These are phyloP conservation scores for Pichia kluyveri DNA, from an alignment of 805 yeast genomes.

Conservation along the genomic window DNA sequence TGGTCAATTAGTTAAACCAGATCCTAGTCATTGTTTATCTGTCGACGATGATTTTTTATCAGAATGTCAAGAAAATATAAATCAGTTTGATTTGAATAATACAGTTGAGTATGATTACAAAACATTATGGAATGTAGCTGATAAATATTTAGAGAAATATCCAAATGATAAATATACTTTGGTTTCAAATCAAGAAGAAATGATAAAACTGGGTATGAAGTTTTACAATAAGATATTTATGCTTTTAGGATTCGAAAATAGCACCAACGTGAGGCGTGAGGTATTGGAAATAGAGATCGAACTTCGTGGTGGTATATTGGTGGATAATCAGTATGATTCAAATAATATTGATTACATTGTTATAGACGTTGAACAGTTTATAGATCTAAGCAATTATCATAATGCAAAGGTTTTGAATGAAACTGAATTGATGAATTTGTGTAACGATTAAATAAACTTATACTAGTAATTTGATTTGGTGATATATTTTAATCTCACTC, in stretches of 20 bases:
- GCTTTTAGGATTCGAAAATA: neutral
- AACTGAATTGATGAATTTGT: neutral
- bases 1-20: slow-evolving; percentile 38
- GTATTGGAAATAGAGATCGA: neutral
- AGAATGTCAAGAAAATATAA: slow-evolving; percentile 33
- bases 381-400: no score
- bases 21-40: slow-evolving; percentile 46
- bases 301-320: slow-evolving; percentile 6
- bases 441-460: neutral
- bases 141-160: neutral
- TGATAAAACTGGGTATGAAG: neutral
- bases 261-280: neutral
- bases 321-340: no score
- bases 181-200: neutral
- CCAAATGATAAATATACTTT: neutral
- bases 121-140: slow-evolving; percentile 3
- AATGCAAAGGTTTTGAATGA: neutral
- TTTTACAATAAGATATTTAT: neutral
- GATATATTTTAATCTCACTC: no score
- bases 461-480: no score
- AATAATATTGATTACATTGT: neutral
- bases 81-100: slow-evolving; percentile 57
- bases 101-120: slow-evolving; percentile 9
- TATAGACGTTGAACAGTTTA: neutral
- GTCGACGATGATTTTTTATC: slow-evolving; percentile 2